Conservation (phyloP, 2,329 filamentous ascomycete species). For the Elsinoe necatrix region DNA sequence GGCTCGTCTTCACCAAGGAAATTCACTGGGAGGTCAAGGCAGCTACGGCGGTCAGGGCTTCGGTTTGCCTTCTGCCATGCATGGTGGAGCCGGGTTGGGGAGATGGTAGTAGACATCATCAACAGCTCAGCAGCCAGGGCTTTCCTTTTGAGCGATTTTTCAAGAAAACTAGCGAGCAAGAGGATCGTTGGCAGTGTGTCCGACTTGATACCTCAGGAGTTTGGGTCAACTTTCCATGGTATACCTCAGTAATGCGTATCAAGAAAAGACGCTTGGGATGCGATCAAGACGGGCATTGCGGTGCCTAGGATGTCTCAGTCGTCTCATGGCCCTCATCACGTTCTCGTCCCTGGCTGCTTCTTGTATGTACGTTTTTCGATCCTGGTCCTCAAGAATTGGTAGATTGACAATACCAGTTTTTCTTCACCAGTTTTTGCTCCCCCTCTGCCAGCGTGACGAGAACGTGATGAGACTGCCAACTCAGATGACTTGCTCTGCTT, state of each 20-base stretch:
- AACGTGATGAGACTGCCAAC: slow-evolving; percentile 13
- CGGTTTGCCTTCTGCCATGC: slow-evolving; percentile 88
- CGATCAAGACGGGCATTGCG: slow-evolving; percentile 12
- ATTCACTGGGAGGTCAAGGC: slow-evolving; percentile 69
- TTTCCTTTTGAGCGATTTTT: not conserved
- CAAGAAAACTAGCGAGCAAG: slow-evolving; percentile 5
- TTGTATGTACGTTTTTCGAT: slow-evolving; percentile 20
- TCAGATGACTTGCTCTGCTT: not conserved
- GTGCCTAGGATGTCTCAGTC: slow-evolving; percentile 12
- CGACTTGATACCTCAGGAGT: slow-evolving; percentile 10
- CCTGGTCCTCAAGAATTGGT: slow-evolving; percentile 20
- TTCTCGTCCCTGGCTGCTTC: slow-evolving; percentile 18
- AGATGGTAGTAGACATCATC: slow-evolving; percentile 49
- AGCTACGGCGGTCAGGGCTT: slow-evolving; percentile 70
- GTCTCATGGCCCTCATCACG: slow-evolving; percentile 17
- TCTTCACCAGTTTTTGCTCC: slow-evolving; percentile 11
- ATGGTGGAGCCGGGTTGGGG: slow-evolving; percentile 41
- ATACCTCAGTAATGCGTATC: slow-evolving; percentile 11
- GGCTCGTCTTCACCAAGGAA: slow-evolving; percentile 84
- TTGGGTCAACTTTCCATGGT: slow-evolving; percentile 3
- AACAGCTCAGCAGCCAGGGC: slow-evolving; percentile 10
- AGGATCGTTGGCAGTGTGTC: slow-evolving; percentile 10
- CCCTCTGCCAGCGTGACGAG: slow-evolving; percentile 15
- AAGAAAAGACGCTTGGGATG: slow-evolving; percentile 7
- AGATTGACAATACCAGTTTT: slow-evolving; percentile 21